Evolutionary conservation across 164 flowering plant genomes (phyloP).

Genomic region (Vitis vinifera): DNA sequence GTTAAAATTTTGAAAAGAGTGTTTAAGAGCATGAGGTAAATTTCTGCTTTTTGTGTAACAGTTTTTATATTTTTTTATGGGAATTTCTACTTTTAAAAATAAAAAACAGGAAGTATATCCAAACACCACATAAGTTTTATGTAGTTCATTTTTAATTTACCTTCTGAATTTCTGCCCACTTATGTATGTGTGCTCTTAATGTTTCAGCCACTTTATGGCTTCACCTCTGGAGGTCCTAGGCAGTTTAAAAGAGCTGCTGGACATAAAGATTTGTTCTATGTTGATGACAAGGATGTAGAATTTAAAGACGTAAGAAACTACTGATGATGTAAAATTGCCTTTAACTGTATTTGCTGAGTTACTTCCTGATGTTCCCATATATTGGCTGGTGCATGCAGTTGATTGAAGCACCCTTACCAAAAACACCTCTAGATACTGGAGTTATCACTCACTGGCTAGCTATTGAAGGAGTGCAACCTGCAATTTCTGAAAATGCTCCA

Average conservation of each 20-base stretch:
- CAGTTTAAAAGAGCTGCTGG: conserved; percentile 86
- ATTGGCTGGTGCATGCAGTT: conserved; percentile 34
- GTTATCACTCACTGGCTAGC: conserved; percentile 74
- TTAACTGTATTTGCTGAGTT: background rate
- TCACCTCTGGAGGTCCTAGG: conserved; percentile 73
- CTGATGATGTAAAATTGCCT: background rate
- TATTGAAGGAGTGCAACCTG: conserved; percentile 83
- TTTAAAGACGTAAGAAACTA: conserved; percentile 74
- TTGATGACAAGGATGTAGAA: conserved; percentile 89
- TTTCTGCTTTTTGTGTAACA: too few species aligned
- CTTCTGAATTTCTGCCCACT: background rate
- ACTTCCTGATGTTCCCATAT: background rate
- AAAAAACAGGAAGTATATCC: too few species aligned
- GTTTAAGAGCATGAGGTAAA: too few species aligned
- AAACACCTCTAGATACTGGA: conserved; percentile 67
- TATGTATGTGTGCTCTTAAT: background rate
- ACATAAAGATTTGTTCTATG: conserved; percentile 79
- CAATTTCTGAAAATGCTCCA: conserved; percentile 77
- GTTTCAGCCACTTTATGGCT: conserved; percentile 47
- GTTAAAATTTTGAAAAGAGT: too few species aligned
- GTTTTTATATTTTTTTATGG: too few species aligned
- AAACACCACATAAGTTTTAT: too few species aligned
- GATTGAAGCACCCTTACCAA: conserved; percentile 71
- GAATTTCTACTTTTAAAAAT: too few species aligned
- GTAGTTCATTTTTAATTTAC: too few species aligned